These are phyloP conservation scores for Ganoderma resinaceum DNA, from an alignment of 1,284 basidiomycete species.

Conservation along the genomic window DNA sequence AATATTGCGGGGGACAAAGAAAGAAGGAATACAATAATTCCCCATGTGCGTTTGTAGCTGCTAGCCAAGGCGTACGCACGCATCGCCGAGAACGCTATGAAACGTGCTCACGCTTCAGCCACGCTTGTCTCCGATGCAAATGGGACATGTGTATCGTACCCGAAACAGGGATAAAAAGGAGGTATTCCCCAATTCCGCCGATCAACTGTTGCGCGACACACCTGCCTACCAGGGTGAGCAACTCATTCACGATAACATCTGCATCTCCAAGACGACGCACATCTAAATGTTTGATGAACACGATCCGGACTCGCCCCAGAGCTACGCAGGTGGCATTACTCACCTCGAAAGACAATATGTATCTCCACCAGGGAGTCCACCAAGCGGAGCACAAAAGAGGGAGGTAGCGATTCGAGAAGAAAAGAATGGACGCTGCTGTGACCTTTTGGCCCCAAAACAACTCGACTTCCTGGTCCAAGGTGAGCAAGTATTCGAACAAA, in stretches of 20 bases:
- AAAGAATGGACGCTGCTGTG: slow-evolving; percentile 8
- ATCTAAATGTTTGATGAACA: not conserved
- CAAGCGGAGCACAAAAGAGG: slow-evolving; percentile 2
- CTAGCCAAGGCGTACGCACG: slow-evolving; percentile 8
- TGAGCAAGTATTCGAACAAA: slow-evolving; percentile 6
- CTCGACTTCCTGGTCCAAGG: slow-evolving; percentile 9
- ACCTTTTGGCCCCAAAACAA: slow-evolving; percentile 5
- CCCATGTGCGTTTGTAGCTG: not conserved
- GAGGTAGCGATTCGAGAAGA: slow-evolving; percentile 8
- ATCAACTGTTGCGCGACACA: not conserved
- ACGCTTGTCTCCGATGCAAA: not conserved
- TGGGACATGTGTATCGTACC: not conserved
- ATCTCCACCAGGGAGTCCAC: slow-evolving; percentile 11
- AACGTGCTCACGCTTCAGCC: not conserved
- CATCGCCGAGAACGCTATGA: slow-evolving; percentile 4
- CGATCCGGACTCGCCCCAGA: too few relatives aligned
- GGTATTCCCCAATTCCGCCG: slow-evolving; percentile 2
- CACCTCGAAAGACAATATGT: not conserved
- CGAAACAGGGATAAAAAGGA: slow-evolving; percentile 5
- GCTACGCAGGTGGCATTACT: not conserved
- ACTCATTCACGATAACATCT: not conserved
- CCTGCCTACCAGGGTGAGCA: not conserved
- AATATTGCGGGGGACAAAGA: not conserved
- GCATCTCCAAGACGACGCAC: not conserved
- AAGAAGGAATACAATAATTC: not conserved